Percentiles rank a stretch among this genome's conserved stretches.
phyloP scores from a whole-genome alignment of 352 stramenopile genomes.

The Phytopythium litorale region DNA sequence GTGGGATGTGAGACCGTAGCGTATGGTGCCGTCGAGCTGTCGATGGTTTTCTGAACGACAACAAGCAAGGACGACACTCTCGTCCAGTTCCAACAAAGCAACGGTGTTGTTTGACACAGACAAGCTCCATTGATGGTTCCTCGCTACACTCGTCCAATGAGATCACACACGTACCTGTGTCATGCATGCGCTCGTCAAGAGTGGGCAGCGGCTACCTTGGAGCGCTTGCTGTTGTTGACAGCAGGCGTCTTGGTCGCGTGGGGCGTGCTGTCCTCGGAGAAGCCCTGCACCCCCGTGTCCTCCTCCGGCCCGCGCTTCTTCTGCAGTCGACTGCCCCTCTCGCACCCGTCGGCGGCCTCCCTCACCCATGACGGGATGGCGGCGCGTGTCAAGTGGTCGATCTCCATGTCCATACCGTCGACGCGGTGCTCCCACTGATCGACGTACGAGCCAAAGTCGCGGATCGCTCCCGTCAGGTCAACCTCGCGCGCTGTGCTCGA shows the following conservation, averaged over 20 bases:
- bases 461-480: constrained; percentile 68
- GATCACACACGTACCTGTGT: constrained; percentile 1
- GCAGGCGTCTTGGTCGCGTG: constrained; percentile 13
- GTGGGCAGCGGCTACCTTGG: neutral
- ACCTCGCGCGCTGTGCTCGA: constrained; percentile 27
- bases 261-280: constrained; percentile 28
- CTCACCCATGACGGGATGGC: constrained; percentile 68
- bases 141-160: neutral
- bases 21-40: neutral
- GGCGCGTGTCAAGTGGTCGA: constrained; percentile 56
- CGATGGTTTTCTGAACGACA: neutral
- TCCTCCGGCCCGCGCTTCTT: constrained; percentile 14
- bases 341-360: constrained; percentile 26
- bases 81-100: neutral
- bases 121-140: neutral
- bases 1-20: neutral
- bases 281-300: constrained; percentile 14
- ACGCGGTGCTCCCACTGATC: constrained; percentile 73
- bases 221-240: constrained; percentile 6
- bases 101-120: neutral
- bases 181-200: constrained; percentile 4
- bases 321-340: constrained; percentile 23
- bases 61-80: neutral
- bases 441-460: constrained; percentile 69
- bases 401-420: constrained; percentile 80